A percentile compares a stretch with the other conserved stretches of the same genome.
phyloP scores from a whole-genome alignment of 2,329 filamentous ascomycete species.

The Colletotrichum brevisporum region DNA sequence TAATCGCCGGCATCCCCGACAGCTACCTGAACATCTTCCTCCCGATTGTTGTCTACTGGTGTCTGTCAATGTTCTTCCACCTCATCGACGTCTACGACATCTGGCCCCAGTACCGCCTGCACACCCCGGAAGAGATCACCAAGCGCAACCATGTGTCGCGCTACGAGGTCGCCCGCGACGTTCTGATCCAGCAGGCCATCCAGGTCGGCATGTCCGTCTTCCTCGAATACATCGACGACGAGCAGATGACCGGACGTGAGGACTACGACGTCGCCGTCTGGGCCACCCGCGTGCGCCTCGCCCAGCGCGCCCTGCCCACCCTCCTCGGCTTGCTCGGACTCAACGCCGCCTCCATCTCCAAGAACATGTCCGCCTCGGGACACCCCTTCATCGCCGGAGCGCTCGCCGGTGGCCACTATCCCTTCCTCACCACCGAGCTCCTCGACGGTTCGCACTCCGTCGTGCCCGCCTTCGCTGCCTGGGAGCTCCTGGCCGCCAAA shows the following conservation, averaged over 20 bases:
- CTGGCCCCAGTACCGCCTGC: conserved; percentile 91
- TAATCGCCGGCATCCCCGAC: conserved; percentile 86
- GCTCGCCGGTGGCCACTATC: conserved; percentile 86
- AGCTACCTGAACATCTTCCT: conserved; percentile 81
- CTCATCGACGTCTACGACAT: conserved; percentile 86
- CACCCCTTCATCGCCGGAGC: conserved; percentile 82
- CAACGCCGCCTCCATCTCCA: conserved; percentile 81
- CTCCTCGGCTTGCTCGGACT: conserved; percentile 81
- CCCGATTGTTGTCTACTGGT: conserved; percentile 91
- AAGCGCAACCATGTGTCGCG: conserved; percentile 90
- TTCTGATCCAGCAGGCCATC: conserved; percentile 91
- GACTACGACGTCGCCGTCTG: conserved; percentile 91
- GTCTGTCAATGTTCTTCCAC: conserved; percentile 88
- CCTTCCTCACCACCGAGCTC: conserved; percentile 74
- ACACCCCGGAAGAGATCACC: conserved; percentile 92
- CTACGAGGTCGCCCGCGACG: conserved; percentile 90
- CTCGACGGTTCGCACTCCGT: conserved; percentile 64
- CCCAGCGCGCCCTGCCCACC: conserved; percentile 82
- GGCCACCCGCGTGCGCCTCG: conserved; percentile 85
- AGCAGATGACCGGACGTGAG: conserved; percentile 82
- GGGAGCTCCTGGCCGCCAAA: conserved; percentile 84
- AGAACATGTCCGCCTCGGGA: conserved; percentile 75
- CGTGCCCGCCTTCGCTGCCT: conserved; percentile 82
- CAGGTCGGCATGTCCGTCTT: conserved; percentile 81
- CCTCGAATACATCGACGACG: conserved; percentile 79